These are phyloP conservation scores for Pseudocercospora musae DNA, from an alignment of 2,329 filamentous ascomycete genomes.

Conservation along the genomic window DNA sequence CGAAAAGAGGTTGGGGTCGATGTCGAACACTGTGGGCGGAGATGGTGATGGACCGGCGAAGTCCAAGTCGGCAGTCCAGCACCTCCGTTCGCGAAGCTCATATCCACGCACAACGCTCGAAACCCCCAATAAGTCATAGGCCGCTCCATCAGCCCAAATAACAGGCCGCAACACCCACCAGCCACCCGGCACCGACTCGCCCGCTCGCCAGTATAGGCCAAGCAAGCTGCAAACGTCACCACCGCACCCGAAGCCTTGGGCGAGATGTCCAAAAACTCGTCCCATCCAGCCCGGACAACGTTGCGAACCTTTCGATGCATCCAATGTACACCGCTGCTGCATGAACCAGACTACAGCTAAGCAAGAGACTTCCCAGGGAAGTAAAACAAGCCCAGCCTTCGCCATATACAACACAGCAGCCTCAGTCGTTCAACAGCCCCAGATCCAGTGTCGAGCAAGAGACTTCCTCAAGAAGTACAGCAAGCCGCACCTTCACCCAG, in stretches of 20 bases:
- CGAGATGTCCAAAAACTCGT: not conserved
- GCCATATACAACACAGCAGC: not conserved
- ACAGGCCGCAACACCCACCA: not conserved
- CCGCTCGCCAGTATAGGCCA: not conserved
- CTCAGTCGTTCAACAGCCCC: not conserved
- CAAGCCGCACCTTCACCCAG: not conserved
- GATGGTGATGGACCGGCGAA: no score
- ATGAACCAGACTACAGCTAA: not conserved
- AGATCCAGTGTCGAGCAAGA: not conserved
- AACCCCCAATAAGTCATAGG: not conserved
- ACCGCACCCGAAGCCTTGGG: not conserved
- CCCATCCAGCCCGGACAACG: not conserved
- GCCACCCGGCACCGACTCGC: conserved; percentile 3
- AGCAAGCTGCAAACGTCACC: not conserved
- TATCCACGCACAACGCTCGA: not conserved
- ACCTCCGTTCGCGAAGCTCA: no score
- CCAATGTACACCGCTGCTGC: not conserved
- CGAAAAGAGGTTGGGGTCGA: not conserved
- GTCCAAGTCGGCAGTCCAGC: no score
- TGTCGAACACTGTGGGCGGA: no score
- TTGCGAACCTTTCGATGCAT: conserved; percentile 1
- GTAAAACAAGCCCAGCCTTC: not conserved
- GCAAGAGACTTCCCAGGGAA: not conserved
- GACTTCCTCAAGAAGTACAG: not conserved
- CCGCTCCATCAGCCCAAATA: not conserved